These are phyloP conservation scores for Beauveria varroae DNA, from an alignment of 2,329 filamentous ascomycete genomes.

Conservation along the genomic window DNA sequence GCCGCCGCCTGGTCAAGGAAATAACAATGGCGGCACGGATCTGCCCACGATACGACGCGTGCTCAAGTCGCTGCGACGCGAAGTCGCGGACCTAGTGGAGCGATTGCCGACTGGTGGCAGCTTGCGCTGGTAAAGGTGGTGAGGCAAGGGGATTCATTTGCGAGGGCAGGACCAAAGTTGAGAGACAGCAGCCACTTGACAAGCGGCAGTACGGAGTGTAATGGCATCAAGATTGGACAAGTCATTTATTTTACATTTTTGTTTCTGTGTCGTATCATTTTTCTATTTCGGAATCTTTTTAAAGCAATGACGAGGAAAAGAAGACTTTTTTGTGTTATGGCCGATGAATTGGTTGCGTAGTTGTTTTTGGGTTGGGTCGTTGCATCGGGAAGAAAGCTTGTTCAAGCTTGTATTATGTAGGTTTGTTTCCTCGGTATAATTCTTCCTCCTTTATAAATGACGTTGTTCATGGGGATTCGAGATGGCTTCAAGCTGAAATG, in stretches of 20 bases:
- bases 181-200: not conserved
- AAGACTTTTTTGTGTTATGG: not conserved
- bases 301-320: conserved; percentile 1
- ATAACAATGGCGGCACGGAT: conserved; percentile 39
- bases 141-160: too few species aligned
- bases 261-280: not conserved
- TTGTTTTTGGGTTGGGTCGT: not conserved
- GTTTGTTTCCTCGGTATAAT: not conserved
- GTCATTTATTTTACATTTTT: not conserved
- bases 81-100: conserved; percentile 37
- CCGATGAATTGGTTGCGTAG: too few species aligned
- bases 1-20: conserved; percentile 29
- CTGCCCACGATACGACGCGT: conserved; percentile 35
- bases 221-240: not conserved
- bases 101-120: conserved; percentile 33
- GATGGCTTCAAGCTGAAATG: too few species aligned
- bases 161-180: not conserved
- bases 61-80: conserved; percentile 35
- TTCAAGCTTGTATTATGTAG: not conserved
- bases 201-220: not conserved
- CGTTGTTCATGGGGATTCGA: not conserved
- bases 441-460: not conserved
- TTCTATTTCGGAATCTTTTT: conserved; percentile 1
- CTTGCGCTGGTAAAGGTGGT: conserved; percentile 27
- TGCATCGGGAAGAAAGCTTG: not conserved